These are phyloP conservation scores for Seiridium cupressi DNA, from an alignment of 2,329 filamentous ascomycete species.

Conservation along the genomic window DNA sequence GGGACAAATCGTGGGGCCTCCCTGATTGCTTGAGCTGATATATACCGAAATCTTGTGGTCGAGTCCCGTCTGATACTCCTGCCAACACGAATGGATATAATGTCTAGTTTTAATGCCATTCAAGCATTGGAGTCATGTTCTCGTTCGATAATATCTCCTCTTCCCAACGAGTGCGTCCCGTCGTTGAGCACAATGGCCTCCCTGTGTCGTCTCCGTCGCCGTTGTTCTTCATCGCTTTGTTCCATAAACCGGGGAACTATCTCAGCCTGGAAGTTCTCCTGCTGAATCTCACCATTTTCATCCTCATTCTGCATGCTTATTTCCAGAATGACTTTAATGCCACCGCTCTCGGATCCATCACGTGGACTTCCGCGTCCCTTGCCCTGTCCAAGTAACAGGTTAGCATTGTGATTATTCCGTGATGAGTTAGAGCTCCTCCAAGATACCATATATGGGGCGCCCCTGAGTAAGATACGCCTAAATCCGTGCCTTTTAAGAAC, in stretches of 20 bases:
- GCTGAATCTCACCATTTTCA: slow-evolving; percentile 22
- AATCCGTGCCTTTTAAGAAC: too few species aligned
- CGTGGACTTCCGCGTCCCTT: slow-evolving; percentile 21
- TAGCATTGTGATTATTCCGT: too few species aligned
- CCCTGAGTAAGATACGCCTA: too few species aligned
- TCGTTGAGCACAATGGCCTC: slow-evolving; percentile 92
- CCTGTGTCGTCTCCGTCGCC: slow-evolving; percentile 70
- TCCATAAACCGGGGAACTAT: slow-evolving; percentile 40
- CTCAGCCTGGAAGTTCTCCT: slow-evolving; percentile 27
- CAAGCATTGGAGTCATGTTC: slow-evolving; percentile 40
- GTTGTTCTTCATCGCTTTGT: slow-evolving; percentile 65
- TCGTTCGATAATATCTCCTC: slow-evolving; percentile 76
- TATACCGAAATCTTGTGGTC: too few species aligned
- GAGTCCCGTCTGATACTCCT: too few species aligned
- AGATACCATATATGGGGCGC: too few species aligned
- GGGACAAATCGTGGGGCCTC: too few species aligned
- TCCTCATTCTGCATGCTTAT: slow-evolving; percentile 30
- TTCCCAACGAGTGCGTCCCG: slow-evolving; percentile 70
- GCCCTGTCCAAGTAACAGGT: slow-evolving; percentile 14
- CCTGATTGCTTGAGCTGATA: too few species aligned
- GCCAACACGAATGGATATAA: too few species aligned
- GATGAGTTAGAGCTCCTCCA: too few species aligned
- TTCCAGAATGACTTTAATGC: slow-evolving; percentile 32
- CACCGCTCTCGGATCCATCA: slow-evolving; percentile 20
- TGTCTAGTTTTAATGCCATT: slow-evolving; percentile 2